Evolutionary conservation across 176 grass and related monocot genomes (phyloP), one percentile per base, ranked within the genome.

Genomic region (Raddia guianensis): DNA sequence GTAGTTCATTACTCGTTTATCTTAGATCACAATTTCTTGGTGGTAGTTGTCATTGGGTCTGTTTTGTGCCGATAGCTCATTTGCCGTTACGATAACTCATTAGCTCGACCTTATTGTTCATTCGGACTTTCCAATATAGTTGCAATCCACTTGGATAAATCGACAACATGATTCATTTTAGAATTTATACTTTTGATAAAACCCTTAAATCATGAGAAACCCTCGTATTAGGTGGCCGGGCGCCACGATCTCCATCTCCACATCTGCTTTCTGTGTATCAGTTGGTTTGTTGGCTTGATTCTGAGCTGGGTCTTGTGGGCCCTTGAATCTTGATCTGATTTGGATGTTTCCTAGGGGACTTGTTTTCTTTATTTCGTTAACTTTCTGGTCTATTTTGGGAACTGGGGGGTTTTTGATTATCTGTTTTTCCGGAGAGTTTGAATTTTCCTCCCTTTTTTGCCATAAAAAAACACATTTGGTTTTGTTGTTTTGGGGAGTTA

Each of bases 201-300:
- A 15, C 16, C 12, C 56, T 59, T 1, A 4, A 59, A 59, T 21
- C 20, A 21, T 59, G 56, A 21, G 3, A 11, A 59, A 20, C 9
- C 56, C 1, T 8, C 2, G 27, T 27, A 27, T 27, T 27, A 27
- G 27, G 27, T 27, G 27, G 27, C 27, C 27, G 27, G 27, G 27
- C 27, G 27, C 27, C 27, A 27, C 27, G 27, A 27, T 27, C 27
- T 27, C 27, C 37, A 40, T 40, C 37, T 27, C 37, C 1, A 40
- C 37, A 40, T 40, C 37, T 40, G 37, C 37, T 5, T 10, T 56
- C 45, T 34, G 77, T 71, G 66, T 83, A 82, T 85, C 86, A 67
- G 82, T 74, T 18, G 16, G 20, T 72, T 62, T 85, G 67, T 53
- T 52, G 58, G 83, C 48, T 63, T 57, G 89, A 91, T 91, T 87